A percentile compares a stretch with the other conserved stretches of the same genome.
phyloP scores from a whole-genome alignment of 2,329 filamentous ascomycete genomes.

The Phaeophleospora eucalypticola region DNA sequence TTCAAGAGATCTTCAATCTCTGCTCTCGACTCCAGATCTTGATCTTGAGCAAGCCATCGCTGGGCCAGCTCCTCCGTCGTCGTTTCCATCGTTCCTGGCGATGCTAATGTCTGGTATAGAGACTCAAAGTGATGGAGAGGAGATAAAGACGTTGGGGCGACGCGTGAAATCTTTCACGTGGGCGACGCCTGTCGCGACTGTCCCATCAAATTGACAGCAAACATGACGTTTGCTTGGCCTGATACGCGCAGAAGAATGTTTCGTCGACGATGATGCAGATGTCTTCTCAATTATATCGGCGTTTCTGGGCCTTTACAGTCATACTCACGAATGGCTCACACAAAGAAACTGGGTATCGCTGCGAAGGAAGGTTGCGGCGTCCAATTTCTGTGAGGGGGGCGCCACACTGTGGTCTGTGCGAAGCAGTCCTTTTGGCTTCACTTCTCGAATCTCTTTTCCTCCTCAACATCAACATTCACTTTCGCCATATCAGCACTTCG shows the following conservation, averaged over 20 bases:
- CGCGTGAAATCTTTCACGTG: not conserved
- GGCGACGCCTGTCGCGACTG: conserved; percentile 6
- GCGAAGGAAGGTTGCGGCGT: not conserved
- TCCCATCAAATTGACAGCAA: conserved; percentile 7
- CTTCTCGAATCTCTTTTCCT: too few species aligned
- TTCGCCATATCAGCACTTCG: too few species aligned
- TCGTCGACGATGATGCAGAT: not conserved
- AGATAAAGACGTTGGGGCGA: not conserved
- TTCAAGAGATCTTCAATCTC: conserved; percentile 53
- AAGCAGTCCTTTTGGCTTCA: too few species aligned
- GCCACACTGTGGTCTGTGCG: not conserved
- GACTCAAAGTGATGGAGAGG: not conserved
- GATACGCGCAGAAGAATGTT: too few species aligned
- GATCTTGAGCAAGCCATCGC: conserved; percentile 57
- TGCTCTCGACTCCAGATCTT: conserved; percentile 49
- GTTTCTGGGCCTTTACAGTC: too few species aligned
- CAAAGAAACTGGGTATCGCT: too few species aligned
- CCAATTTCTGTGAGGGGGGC: not conserved
- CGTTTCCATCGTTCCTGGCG: conserved; percentile 1
- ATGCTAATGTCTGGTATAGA: not conserved
- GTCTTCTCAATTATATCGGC: not conserved
- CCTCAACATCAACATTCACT: too few species aligned
- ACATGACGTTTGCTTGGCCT: conserved; percentile 8
- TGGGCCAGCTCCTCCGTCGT: conserved; percentile 38
- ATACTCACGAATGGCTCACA: not conserved